Percentiles rank a stretch among this genome's conserved stretches.
These are phyloP conservation scores for Citrus cavaleriei DNA, from an alignment of 345 rosid species.

Conservation along the genomic window DNA sequence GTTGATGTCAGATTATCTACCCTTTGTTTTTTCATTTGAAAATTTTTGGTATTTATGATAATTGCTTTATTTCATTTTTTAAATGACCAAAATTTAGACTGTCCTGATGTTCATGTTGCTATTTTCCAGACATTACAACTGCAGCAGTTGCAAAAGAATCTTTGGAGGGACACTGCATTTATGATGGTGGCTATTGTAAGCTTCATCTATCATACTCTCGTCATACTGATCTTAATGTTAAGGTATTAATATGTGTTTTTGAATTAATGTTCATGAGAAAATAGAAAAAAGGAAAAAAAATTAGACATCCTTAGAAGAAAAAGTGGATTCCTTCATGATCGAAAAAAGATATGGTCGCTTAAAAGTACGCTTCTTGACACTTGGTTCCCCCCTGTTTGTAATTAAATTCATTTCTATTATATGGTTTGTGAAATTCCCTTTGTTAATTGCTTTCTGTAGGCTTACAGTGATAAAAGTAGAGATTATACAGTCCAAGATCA, in stretches of 20 bases:
- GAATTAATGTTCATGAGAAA: conserved; percentile 50
- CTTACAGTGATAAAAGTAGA: conserved; percentile 92
- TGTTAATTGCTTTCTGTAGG: conserved; percentile 35
- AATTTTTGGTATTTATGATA: neutral
- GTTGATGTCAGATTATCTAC: neutral
- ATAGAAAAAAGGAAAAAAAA: conserved; percentile 22
- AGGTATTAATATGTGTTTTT: conserved; percentile 81
- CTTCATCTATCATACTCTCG: conserved; percentile 99
- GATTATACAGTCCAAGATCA: conserved; percentile 78
- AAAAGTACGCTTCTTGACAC: conserved; percentile 53
- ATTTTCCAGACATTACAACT: conserved; percentile 63
- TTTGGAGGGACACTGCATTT: conserved; percentile 96
- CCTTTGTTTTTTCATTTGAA: neutral
- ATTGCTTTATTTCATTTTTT: neutral
- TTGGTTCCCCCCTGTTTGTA: conserved; percentile 14
- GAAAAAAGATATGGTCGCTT: conserved; percentile 35
- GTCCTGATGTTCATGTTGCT: conserved; percentile 13
- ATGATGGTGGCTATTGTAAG: conserved; percentile 99
- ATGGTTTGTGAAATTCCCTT: neutral
- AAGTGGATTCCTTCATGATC: conserved; percentile 35
- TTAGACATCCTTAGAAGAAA: conserved; percentile 38
- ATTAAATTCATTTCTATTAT: neutral
- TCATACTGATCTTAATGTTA: conserved; percentile 99
- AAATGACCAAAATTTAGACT: neutral
- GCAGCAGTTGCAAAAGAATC: conserved; percentile 89